phyloP scores from a whole-genome alignment of 2,329 filamentous ascomycete species.

The Beauveria sp. region DNA sequence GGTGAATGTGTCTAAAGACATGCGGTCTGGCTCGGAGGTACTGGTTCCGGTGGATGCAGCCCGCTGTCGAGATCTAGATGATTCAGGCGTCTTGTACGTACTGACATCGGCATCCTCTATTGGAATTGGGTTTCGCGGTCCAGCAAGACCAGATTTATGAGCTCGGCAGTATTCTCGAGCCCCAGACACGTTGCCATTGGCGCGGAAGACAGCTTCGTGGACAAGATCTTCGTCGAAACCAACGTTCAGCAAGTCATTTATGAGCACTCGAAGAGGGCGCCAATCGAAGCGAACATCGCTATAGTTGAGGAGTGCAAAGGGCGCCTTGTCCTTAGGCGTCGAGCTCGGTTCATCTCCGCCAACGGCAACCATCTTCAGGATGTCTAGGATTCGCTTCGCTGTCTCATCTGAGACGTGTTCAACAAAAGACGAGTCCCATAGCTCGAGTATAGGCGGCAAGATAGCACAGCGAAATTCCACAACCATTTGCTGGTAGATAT shows the following conservation, averaged over 20 bases:
- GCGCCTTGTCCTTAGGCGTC: conserved; percentile 50
- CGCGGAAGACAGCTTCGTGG: conserved; percentile 74
- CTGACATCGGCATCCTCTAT: conserved; percentile 51
- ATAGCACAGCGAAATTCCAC: conserved; percentile 79
- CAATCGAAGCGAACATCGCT: conserved; percentile 40
- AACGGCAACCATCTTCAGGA: conserved; percentile 69
- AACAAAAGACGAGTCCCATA: conserved; percentile 81
- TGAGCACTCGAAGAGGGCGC: conserved; percentile 23
- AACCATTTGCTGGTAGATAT: conserved; percentile 63
- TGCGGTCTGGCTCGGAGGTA: conserved; percentile 27
- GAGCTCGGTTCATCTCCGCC: conserved; percentile 67
- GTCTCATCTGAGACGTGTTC: conserved; percentile 73
- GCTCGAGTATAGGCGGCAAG: conserved; percentile 63
- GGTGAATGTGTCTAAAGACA: conserved; percentile 28
- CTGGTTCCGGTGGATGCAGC: conserved; percentile 16
- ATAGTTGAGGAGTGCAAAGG: conserved; percentile 36
- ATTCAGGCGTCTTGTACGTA: conserved; percentile 27
- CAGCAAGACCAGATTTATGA: conserved; percentile 48
- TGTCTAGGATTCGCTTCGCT: conserved; percentile 73
- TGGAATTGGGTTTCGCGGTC: conserved; percentile 61
- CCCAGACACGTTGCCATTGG: conserved; percentile 54
- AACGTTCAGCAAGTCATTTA: conserved; percentile 26
- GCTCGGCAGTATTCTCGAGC: conserved; percentile 71
- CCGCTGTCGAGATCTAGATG: conserved; percentile 21
- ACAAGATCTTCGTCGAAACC: conserved; percentile 51